These are phyloP conservation scores for Nakataea oryzae DNA, from an alignment of 2,329 filamentous ascomycete species.

Conservation along the genomic window DNA sequence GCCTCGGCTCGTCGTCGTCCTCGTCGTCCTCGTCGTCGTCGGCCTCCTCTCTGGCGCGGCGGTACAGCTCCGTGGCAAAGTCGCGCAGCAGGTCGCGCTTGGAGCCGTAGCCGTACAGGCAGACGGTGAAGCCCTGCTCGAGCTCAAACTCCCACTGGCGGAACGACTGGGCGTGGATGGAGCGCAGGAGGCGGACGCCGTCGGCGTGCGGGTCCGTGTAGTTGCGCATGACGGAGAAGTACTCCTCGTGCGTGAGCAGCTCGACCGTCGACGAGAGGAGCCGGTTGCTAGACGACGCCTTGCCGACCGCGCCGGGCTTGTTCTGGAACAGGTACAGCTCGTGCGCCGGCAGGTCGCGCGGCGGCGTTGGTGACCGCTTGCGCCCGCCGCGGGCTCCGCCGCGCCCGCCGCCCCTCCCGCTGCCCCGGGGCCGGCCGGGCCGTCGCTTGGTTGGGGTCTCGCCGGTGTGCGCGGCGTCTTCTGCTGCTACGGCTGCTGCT, in stretches of 20 bases:
- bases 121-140: constrained; percentile 75
- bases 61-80: constrained; percentile 63
- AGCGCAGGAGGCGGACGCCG: constrained; percentile 62
- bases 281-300: constrained; percentile 78
- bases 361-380: constrained; percentile 66
- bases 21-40: constrained; percentile 23
- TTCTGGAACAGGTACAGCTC: constrained; percentile 94
- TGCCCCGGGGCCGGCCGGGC: constrained; percentile 29
- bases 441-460: constrained; percentile 35
- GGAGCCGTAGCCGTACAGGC: constrained; percentile 86
- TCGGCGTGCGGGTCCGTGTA: constrained; percentile 58
- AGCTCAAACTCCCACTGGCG: constrained; percentile 91
- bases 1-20: constrained; percentile 22
- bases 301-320: constrained; percentile 54
- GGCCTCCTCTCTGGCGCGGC: constrained; percentile 22
- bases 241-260: constrained; percentile 84
- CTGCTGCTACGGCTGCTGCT: constrained; percentile 13
- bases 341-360: constrained; percentile 72
- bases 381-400: constrained; percentile 23
- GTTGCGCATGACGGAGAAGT: constrained; percentile 59
- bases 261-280: constrained; percentile 53
- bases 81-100: constrained; percentile 66
- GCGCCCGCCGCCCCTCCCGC: constrained; percentile 26
- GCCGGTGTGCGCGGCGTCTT: constrained; percentile 15
- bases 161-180: constrained; percentile 71